phyloP scores from a whole-genome alignment of 371 early-diverging fungal genomes.

The Conidiobolus coronatus region DNA sequence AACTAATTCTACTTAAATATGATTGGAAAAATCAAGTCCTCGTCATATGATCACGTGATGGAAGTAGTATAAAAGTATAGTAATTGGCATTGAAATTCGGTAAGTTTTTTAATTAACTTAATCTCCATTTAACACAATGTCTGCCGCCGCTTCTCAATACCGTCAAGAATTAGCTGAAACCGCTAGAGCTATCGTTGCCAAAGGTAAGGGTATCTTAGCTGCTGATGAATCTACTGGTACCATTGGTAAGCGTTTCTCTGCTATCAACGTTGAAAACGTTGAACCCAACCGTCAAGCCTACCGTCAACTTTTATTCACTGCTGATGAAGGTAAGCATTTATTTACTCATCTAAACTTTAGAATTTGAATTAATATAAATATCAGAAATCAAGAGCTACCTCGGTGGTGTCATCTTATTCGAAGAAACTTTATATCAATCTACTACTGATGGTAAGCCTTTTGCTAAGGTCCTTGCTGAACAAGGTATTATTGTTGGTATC shows the following conservation, averaged over 20 bases:
- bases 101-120: too few relatives aligned
- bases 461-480: conserved; percentile 16
- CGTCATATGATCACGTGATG: too few relatives aligned
- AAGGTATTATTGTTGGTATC: conserved; percentile 28
- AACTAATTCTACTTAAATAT: too few relatives aligned
- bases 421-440: conserved; percentile 33
- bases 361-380: too few relatives aligned
- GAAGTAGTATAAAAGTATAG: too few relatives aligned
- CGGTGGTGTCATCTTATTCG: conserved; percentile 39
- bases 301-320: conserved; percentile 36
- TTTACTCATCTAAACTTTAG: not conserved
- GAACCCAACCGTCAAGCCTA: conserved; percentile 35
- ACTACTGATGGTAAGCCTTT: conserved; percentile 20
- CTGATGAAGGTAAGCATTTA: conserved; percentile 9
- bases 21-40: too few relatives aligned
- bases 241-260: conserved; percentile 29
- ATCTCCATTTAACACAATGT: not conserved
- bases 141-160: conserved; percentile 1
- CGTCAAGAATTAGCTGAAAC: conserved; percentile 14
- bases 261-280: conserved; percentile 25
- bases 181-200: conserved; percentile 25
- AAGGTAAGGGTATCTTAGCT: conserved; percentile 33
- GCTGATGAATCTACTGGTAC: conserved; percentile 40
- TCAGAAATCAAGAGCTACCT: conserved; percentile 20
- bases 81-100: too few relatives aligned